A percentile compares a stretch with the other conserved stretches of the same genome.
Evolutionary conservation across 1,139 yeast species (phyloP).

Genomic region (Ogataea hybrid): DNA sequence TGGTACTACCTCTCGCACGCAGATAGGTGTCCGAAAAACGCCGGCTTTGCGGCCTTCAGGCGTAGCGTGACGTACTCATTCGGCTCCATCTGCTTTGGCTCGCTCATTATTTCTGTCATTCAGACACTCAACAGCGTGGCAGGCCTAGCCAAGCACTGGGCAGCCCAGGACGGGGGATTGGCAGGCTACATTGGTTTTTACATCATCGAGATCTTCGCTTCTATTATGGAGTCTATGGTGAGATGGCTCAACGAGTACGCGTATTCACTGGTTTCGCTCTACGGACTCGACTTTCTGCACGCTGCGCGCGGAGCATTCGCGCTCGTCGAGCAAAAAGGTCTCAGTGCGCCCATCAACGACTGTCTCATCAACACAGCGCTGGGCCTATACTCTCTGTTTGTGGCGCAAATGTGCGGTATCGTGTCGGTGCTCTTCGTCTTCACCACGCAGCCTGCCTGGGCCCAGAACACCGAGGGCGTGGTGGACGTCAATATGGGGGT

Average conservation of each 20-base stretch:
- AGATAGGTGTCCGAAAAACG: constrained; percentile 52
- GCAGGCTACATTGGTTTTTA: constrained; percentile 6
- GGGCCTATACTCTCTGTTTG: constrained; percentile 65
- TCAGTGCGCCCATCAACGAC: constrained; percentile 56
- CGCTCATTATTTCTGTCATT: constrained; percentile 71
- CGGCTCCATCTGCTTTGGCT: constrained; percentile 87
- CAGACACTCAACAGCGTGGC: constrained; percentile 23
- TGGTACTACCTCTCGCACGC: constrained; percentile 80
- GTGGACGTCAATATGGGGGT: constrained; percentile 52
- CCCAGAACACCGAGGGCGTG: constrained; percentile 57
- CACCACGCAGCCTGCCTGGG: constrained; percentile 69
- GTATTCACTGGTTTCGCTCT: constrained; percentile 77
- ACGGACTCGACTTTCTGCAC: constrained; percentile 69
- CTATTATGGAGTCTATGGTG: constrained; percentile 68
- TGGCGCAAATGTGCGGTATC: constrained; percentile 65
- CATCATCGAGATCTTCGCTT: constrained; percentile 47
- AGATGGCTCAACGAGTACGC: constrained; percentile 87
- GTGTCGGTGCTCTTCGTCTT: constrained; percentile 66
- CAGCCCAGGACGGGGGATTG: constrained; percentile 9
- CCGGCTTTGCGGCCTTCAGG: constrained; percentile 75
- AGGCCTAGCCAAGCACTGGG: constrained; percentile 8
- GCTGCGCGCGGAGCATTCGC: constrained; percentile 80
- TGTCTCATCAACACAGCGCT: constrained; percentile 73
- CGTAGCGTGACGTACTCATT: constrained; percentile 82
- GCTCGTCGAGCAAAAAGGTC: constrained; percentile 68